Evolutionary conservation across 1,284 basidiomycete species (phyloP), one percentile per base, ranked within the genome.

Genomic region (Meripilus lineatus): DNA sequence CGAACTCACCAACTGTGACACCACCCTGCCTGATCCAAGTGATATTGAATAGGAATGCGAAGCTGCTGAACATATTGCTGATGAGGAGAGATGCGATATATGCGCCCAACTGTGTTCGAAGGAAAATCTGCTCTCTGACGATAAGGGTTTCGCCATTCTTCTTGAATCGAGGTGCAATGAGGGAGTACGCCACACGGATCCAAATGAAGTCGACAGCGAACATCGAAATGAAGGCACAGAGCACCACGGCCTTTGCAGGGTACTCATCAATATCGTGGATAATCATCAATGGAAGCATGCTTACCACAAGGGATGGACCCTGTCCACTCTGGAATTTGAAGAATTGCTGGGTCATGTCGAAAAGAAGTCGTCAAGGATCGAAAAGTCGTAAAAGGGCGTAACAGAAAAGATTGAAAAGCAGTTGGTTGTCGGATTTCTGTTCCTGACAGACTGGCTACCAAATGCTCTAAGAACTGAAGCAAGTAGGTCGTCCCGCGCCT

Each of bases 101-200:
- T 41, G 74, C 71, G 10, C 84, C 84, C 10, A 86, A 70, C 49
- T 83, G 82, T 5, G 82, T 84, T 48, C 72, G 71, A 59, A 87
- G 84, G 61, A 87, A 84, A 43, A 78, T 61, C 32, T 72, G 74
- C 58, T 79, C 77, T 38, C 66, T 64, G 34, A 52, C 48, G 36
- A 47, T 43, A 32, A 45, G 47, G 39, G 42, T 38, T 36, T 39
- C 36, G 32, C 22, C 45, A 3, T 32, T 41, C 23, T 53, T 53
- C 50, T 54, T 45, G 53, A 56, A 48, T 43, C 58, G 32, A 41
- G 52, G 17, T 36, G 51, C 42, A 37, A 51, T 58, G 38, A 70
- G 37, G 38, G 65, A 68, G 28, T 76, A 60, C 64, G 68, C 75
- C 17, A 65, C 48, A 48, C 72, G 68, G 32, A 70, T 40, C 47